Evolutionary conservation across 1,284 basidiomycete species (phyloP).

Genomic region (Cryptococcus amylolentus): DNA sequence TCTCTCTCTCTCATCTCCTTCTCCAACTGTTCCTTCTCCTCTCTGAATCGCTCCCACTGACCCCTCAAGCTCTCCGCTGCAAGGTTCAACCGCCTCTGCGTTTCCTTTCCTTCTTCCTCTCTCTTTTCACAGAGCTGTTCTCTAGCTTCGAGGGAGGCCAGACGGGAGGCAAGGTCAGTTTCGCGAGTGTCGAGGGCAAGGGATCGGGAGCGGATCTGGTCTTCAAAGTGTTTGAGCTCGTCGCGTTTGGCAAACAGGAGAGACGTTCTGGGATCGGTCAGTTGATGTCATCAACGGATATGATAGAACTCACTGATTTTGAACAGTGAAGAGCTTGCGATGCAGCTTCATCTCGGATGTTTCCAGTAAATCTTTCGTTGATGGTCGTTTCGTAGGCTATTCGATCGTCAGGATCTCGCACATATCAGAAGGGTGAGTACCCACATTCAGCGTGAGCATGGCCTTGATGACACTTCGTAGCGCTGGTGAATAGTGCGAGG

Average conservation of each 20-base stretch:
- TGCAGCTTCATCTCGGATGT: constrained; percentile 49
- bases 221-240: constrained; percentile 58
- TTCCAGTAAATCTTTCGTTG: constrained; percentile 45
- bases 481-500: constrained; percentile 35
- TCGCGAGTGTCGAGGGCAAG: constrained; percentile 61
- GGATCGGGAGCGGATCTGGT: constrained; percentile 18
- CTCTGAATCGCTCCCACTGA: constrained; percentile 53
- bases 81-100: constrained; percentile 64
- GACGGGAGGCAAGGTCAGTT: constrained; percentile 19
- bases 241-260: constrained; percentile 41
- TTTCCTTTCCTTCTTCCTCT: constrained; percentile 67
- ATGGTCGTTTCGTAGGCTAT: constrained; percentile 43
- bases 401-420: neutral
- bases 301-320: constrained; percentile 52
- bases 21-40: constrained; percentile 59
- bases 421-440: constrained; percentile 1
- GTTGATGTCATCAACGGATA: constrained; percentile 20
- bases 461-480: constrained; percentile 39
- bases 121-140: constrained; percentile 67
- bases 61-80: constrained; percentile 57
- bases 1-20: constrained; percentile 14
- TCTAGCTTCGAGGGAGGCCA: constrained; percentile 56
- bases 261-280: constrained; percentile 37
- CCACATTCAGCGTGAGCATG: constrained; percentile 47
- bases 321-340: constrained; percentile 44